Conservation (phyloP, 495 filamentous ascomycete genomes). For the Penicillium roqueforti region DNA sequence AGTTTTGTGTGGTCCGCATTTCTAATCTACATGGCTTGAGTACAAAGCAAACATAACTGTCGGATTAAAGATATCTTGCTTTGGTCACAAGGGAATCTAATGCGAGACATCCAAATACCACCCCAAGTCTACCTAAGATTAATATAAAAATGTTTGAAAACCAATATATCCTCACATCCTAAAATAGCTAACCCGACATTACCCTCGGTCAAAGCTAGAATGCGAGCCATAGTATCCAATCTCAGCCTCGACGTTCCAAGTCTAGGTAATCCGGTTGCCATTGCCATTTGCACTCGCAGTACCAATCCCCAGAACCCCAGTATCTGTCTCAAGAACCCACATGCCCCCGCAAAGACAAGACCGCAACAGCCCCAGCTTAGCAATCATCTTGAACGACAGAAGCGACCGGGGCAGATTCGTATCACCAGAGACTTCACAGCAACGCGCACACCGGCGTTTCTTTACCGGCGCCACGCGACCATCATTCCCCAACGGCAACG, state of each 20-base stretch:
- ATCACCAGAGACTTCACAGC: constrained; percentile 42
- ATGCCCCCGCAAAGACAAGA: constrained; percentile 45
- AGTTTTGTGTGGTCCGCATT: not conserved
- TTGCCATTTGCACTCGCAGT: not conserved
- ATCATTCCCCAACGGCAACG: constrained; percentile 8
- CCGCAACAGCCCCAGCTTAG: constrained; percentile 37
- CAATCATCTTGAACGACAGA: constrained; percentile 39
- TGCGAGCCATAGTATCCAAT: not conserved
- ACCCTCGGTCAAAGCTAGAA: not conserved
- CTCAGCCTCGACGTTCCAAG: not conserved
- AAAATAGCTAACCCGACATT: not conserved
- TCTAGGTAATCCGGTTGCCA: not conserved
- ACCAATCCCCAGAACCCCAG: constrained; percentile 5
- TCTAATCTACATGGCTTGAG: not conserved
- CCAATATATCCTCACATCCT: not conserved
- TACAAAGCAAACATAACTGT: not conserved
- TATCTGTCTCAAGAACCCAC: constrained; percentile 37
- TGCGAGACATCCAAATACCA: not conserved
- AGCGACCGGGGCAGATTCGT: constrained; percentile 31
- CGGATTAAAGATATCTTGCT: not conserved
- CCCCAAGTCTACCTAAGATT: not conserved
- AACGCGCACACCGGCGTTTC: constrained; percentile 39
- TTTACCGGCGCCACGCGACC: constrained; percentile 10
- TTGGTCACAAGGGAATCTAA: not conserved
- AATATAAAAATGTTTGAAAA: too few species aligned